These are phyloP conservation scores for Croton laevigatus DNA, from an alignment of 441 rosid genomes.

Conservation along the genomic window DNA sequence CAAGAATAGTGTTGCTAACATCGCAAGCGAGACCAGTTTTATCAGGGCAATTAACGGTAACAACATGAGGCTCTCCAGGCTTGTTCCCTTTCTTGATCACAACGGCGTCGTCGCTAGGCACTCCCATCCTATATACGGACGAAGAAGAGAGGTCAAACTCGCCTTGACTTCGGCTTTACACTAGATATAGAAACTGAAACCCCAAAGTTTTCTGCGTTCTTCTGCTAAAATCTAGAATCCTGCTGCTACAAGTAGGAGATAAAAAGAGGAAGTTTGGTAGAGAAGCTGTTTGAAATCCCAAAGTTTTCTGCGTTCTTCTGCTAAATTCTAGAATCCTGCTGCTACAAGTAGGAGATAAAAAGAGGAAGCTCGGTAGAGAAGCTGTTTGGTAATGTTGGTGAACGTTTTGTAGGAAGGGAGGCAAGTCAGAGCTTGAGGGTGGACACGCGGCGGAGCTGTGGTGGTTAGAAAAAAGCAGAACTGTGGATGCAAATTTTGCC, in stretches of 20 bases:
- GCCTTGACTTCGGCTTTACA: background rate
- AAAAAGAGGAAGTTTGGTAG: too few species aligned
- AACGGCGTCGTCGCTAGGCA: constrained; percentile 54
- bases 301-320: too few species aligned
- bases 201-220: background rate
- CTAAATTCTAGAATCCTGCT: constrained; percentile 1
- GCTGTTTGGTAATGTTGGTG: too few species aligned
- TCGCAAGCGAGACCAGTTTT: constrained; percentile 74
- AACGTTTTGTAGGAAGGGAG: background rate
- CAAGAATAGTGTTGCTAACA: constrained; percentile 63
- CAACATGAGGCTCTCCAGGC: constrained; percentile 57
- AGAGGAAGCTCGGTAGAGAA: too few species aligned
- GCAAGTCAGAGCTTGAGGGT: too few species aligned
- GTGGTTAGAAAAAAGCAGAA: too few species aligned
- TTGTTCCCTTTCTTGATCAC: constrained; percentile 57
- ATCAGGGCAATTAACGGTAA: constrained; percentile 82
- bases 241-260: too few species aligned
- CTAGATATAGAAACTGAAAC: too few species aligned
- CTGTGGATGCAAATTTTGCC: too few species aligned
- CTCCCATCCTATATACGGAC: constrained; percentile 34
- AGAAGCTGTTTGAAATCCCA: background rate
- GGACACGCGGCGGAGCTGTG: too few species aligned
- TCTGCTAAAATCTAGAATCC: background rate
- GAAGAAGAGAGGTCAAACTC: background rate
- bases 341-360: too few species aligned